phyloP scores from a whole-genome alignment of 73 alveolate species.

The Paramecium bursaria region DNA sequence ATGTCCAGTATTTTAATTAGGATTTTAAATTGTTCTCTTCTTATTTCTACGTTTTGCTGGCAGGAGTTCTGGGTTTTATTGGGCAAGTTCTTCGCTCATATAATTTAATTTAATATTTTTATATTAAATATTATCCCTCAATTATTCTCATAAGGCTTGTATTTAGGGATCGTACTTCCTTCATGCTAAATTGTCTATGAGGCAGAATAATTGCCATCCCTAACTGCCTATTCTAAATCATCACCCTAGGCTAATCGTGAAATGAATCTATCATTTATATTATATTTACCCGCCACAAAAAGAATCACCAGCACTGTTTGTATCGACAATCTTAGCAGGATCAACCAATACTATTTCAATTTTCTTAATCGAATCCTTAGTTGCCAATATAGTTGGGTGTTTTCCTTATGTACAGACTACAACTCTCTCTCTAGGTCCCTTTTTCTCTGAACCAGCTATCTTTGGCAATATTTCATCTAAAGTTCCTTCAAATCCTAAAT shows the following conservation, averaged over 20 bases:
- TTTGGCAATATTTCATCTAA: conserved; percentile 66
- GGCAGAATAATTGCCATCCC: conserved; percentile 71
- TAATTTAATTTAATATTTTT: too few species aligned
- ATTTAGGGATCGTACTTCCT: conserved; percentile 70
- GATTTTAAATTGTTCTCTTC: conserved; percentile 50
- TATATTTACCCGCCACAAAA: conserved; percentile 89
- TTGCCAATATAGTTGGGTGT: conserved; percentile 80
- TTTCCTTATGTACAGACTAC: conserved; percentile 85
- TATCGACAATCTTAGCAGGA: conserved; percentile 82
- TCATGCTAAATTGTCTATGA: conserved; percentile 64
- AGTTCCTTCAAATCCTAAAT: conserved; percentile 73
- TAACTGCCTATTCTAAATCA: conserved; percentile 73
- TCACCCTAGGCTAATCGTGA: conserved; percentile 85
- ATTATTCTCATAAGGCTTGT: conserved; percentile 11
- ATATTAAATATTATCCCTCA: conserved; percentile 27
- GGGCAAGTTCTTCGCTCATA: too few species aligned
- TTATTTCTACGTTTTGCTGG: conserved; percentile 29
- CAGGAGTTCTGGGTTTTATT: too few species aligned
- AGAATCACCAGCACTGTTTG: conserved; percentile 98
- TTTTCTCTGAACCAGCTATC: conserved; percentile 68
- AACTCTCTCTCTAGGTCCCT: conserved; percentile 70
- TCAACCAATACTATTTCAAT: conserved; percentile 69
- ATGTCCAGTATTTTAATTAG: conserved; percentile 35
- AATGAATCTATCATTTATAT: conserved; percentile 71
- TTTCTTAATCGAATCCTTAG: conserved; percentile 60